These are phyloP conservation scores for Clonostachys byssicola DNA, from an alignment of 2,329 filamentous ascomycete species.

Conservation along the genomic window DNA sequence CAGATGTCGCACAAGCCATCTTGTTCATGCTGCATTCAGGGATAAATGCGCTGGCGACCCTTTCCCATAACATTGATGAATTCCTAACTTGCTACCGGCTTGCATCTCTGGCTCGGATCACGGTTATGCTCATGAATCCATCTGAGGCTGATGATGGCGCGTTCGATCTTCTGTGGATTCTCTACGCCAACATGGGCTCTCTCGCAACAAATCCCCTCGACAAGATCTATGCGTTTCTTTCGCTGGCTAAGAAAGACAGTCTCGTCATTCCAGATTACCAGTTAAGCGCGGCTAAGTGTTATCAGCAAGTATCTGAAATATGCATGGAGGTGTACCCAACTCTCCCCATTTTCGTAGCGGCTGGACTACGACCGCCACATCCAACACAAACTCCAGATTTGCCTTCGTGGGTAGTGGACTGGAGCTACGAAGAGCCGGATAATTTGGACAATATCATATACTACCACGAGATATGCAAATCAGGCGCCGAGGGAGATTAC, in stretches of 20 bases:
- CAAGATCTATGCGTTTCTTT: constrained; percentile 1
- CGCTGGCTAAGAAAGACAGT: background rate
- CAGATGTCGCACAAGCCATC: background rate
- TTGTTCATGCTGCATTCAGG: background rate
- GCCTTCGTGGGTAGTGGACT: background rate
- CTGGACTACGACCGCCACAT: background rate
- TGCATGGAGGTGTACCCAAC: background rate
- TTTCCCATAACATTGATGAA: background rate
- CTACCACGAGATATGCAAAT: background rate
- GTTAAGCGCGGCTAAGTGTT: background rate
- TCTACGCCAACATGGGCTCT: background rate
- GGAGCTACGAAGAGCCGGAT: background rate
- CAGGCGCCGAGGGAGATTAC: background rate
- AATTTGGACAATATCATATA: background rate
- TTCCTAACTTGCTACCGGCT: background rate
- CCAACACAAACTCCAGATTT: background rate
- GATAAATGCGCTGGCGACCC: background rate
- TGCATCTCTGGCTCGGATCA: background rate
- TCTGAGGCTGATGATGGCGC: background rate
- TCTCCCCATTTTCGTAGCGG: background rate
- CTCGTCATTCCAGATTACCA: background rate
- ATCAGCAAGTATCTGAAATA: background rate
- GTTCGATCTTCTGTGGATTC: background rate
- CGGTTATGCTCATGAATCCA: background rate
- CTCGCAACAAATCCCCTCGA: background rate